Base-by-base conservation (phyloP, 2,329 filamentous ascomycete genomes). In the Colletotrichum ledebouriae region DNA sequence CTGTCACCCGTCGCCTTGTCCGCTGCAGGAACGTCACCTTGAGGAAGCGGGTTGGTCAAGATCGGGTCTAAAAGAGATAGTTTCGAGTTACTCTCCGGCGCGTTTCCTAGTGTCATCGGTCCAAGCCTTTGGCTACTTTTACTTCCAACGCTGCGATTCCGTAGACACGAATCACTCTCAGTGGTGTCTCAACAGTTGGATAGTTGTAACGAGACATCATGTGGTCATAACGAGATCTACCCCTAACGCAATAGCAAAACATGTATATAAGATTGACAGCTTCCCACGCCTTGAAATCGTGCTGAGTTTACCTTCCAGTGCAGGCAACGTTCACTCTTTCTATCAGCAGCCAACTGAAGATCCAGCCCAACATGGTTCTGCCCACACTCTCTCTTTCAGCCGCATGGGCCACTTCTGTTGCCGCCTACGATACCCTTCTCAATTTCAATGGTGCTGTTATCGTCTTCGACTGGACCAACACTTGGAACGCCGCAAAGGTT, bases 401-500 rank as follows among this genome's bases (percentile, higher is more conserved):
- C 17, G 47, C 22, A 20, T 22, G 53, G 20, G 47, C 58, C 17
- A 42, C 58, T 25, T 61, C 58, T 4, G 46, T 22, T 7, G 55
- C 55, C n/a, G 62, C 55, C 55, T 58, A 50, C 22, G 62, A 65
- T 25, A 58, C 29, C 46, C 62, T 65, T 12, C 55, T 65, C 46
- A 55, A 59, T 7, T 59, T 65, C 39, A 52, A 42, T 49, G 61
- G 65, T 13, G 81, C 81, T 0, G 58, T 82, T 1, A 75, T 75
- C 11, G 71, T 84, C 15, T 74, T 78, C 17, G 75, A 72, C 53
- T 83, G 82, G 78, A 71, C 72, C 0, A 78, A 79, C 69, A 73
- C 78, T 4, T 80, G 76, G 62, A 79, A 81, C 57, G 74, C 74
- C 13, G 76, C 79, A 47, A 79, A 77, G 69, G 73, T 82, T 2